Percentiles rank a stretch among this genome's conserved stretches.
These are phyloP conservation scores for Rhizopogon sp. DNA, from an alignment of 768 basidiomycete species.

Conservation along the genomic window DNA sequence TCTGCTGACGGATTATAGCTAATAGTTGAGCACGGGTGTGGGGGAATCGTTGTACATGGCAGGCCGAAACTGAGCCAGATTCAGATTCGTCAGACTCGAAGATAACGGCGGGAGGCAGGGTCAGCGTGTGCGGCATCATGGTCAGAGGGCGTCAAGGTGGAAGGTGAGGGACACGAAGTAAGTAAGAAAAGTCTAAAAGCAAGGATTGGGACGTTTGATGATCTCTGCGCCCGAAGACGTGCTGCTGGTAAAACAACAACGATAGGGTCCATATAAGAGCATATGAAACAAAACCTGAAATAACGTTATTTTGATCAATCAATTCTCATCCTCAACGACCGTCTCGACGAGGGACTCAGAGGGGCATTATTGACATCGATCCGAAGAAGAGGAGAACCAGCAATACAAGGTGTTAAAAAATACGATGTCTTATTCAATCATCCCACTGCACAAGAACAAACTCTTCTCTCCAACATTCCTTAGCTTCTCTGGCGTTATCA, in stretches of 20 bases:
- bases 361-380: neutral
- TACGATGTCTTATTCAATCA: constrained; percentile 28
- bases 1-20: constrained; percentile 69
- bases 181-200: constrained; percentile 4
- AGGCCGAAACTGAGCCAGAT: constrained; percentile 6
- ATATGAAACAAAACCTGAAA: constrained; percentile 8
- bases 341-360: no score
- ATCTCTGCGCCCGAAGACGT: constrained; percentile 20
- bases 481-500: constrained; percentile 28
- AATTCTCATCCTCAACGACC: neutral
- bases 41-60: constrained; percentile 50
- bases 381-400: neutral
- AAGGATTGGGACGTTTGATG: constrained; percentile 9
- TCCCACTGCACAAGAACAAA: constrained; percentile 75
- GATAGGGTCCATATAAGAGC: constrained; percentile 8
- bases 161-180: neutral
- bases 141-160: constrained; percentile 7
- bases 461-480: constrained; percentile 67
- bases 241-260: constrained; percentile 15
- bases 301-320: constrained; percentile 17
- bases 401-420: neutral
- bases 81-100: constrained; percentile 17
- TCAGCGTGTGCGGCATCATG: constrained; percentile 22
- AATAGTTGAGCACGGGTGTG: constrained; percentile 81
- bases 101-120: constrained; percentile 14